Base-by-base conservation (phyloP, 257 asterid species). In the Solanum chaucha region DNA sequence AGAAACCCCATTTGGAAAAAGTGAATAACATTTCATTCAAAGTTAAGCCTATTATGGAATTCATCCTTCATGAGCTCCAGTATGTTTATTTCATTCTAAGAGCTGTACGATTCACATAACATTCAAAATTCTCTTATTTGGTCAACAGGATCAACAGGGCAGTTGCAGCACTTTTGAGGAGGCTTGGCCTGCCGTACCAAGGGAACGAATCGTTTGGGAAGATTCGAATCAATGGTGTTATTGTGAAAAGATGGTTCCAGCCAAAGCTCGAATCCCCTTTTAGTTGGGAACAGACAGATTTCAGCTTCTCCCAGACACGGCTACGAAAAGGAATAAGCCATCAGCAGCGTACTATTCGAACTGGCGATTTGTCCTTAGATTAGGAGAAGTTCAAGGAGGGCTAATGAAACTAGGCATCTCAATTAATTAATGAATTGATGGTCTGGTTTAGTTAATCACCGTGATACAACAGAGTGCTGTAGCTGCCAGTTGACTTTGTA, bases 181-280 rank as follows among this genome's bases (percentile, higher is more conserved):
- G 99, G 89, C 94, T 95, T 86, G 95, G 96, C 82, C 88, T 97
- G 86, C 73, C 93, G 61, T 95, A 95, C 91, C 90, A 83, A 88
- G 99, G 99, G 87, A 93, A 92, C 71, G 99, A 92, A 91, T 97
- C 99, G 5, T 88, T 85, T 81, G 99, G 98, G 78, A 97, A 93
- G 90, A 92, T 97, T 87, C 94, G 98, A 88, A 89, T 97, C 86
- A 92, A 93, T 82, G 99, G 99, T 71, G 89, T 92, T 51, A 89
- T 87, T 87, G 88, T 94, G 94, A 95, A 89, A 87, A 94, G 58
- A 90, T 97, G 99, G 99, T 90, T 97, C 87, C 96, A 90, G 93
- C 99, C 97, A n/a, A 94, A 95, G 91, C 91, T 90, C 55, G 90
- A 74, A 71, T 90, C 93, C 88, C 90, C 93, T 86, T 94, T 92